Conservation (phyloP, 192 early-diverging fungal genomes). For the Rhizophagus sp. region DNA sequence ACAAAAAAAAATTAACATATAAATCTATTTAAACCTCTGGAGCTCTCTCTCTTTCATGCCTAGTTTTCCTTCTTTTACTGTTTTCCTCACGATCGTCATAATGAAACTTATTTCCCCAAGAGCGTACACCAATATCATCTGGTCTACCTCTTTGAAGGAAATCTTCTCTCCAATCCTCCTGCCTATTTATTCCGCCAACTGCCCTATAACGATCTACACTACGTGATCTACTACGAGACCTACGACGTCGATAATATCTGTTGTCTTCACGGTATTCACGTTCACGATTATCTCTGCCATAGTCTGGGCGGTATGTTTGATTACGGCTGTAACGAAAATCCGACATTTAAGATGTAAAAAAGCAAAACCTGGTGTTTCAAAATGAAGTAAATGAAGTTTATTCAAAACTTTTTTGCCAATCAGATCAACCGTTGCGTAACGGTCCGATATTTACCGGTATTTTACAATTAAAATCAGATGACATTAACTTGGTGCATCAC, state of each 20-base stretch:
- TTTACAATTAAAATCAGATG: too few relatives aligned
- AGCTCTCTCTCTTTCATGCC: constrained; percentile 4
- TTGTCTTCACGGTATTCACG: constrained; percentile 15
- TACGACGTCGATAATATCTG: constrained; percentile 17
- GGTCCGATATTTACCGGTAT: too few relatives aligned
- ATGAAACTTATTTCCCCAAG: constrained; percentile 15
- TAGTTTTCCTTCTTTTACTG: constrained; percentile 8
- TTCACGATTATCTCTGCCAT: constrained; percentile 16
- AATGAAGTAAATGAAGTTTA: neutral
- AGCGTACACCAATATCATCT: neutral
- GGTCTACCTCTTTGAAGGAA: constrained; percentile 4
- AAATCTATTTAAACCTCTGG: neutral
- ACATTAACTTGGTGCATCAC: too few relatives aligned
- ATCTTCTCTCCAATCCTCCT: constrained; percentile 9
- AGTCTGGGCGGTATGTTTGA: constrained; percentile 30
- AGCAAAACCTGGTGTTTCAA: neutral
- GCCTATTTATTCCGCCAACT: neutral
- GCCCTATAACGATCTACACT: constrained; percentile 9
- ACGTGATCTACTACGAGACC: neutral
- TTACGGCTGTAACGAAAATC: constrained; percentile 20
- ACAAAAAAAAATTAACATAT: too few relatives aligned
- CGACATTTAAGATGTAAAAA: constrained; percentile 2
- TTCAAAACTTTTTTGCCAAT: too few relatives aligned
- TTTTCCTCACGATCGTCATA: constrained; percentile 6
- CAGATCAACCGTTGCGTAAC: too few relatives aligned